These are phyloP conservation scores for Trichoderma virens DNA, from an alignment of 495 filamentous ascomycete species.

Conservation along the genomic window DNA sequence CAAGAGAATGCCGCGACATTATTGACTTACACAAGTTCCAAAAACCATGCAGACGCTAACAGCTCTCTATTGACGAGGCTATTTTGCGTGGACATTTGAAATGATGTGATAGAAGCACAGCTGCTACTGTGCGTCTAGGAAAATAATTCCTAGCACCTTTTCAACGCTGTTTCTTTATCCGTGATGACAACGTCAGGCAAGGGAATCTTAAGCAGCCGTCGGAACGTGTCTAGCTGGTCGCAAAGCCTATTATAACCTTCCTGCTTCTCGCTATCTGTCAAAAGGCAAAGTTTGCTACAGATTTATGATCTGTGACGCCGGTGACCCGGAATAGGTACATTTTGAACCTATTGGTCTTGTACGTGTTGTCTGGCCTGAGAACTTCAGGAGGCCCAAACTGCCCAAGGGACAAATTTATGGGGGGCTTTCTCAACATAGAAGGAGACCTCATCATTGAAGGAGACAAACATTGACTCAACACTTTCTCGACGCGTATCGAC, in stretches of 20 bases:
- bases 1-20: too few relatives aligned
- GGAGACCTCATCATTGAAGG: too few relatives aligned
- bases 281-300: conserved; percentile 11
- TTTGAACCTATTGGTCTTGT: conserved; percentile 12
- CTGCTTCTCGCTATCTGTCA: neutral
- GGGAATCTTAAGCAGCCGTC: neutral
- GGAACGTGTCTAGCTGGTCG: neutral
- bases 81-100: conserved; percentile 11
- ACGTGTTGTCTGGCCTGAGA: conserved; percentile 7
- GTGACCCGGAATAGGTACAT: conserved; percentile 3
- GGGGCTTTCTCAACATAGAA: too few relatives aligned
- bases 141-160: neutral
- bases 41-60: too few relatives aligned
- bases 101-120: conserved; percentile 11
- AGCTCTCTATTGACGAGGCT: too few relatives aligned
- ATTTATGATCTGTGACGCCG: neutral
- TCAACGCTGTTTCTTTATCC: neutral
- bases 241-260: conserved; percentile 1
- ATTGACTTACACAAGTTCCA: too few relatives aligned
- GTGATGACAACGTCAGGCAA: conserved; percentile 1
- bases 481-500: too few relatives aligned
- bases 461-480: too few relatives aligned
- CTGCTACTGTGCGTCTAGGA: neutral
- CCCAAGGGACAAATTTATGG: too few relatives aligned
- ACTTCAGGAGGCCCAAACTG: conserved; percentile 10